phyloP scores from a whole-genome alignment of 169 alveolate species.

The Plasmodium knowlesi region DNA sequence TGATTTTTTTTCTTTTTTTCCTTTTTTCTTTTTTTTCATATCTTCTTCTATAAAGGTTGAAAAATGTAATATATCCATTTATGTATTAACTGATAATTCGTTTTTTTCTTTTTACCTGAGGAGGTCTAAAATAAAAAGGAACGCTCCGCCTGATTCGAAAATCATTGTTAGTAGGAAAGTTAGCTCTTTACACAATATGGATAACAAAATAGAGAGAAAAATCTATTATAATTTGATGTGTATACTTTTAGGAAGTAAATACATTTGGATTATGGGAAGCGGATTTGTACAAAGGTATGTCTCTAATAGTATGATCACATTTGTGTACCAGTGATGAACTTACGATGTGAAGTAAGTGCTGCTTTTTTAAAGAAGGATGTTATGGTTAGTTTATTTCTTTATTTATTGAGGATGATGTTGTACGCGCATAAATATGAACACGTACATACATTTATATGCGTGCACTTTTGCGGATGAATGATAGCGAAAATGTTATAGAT shows the following conservation, averaged over 20 bases:
- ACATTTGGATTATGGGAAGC: not conserved
- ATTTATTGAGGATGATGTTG: not conserved
- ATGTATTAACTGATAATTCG: not conserved
- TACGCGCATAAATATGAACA: not conserved
- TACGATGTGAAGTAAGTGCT: not conserved
- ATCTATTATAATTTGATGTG: not conserved
- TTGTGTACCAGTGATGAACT: not conserved
- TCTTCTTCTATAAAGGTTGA: not conserved
- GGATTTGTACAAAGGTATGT: not conserved
- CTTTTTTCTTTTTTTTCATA: not conserved
- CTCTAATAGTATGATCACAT: not conserved
- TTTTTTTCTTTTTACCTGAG: not conserved
- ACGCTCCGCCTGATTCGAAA: not conserved
- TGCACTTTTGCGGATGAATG: not conserved
- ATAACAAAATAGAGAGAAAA: not conserved
- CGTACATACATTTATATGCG: not conserved
- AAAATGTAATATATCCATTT: slow-evolving; percentile 1
- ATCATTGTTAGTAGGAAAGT: not conserved
- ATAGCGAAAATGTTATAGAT: not conserved
- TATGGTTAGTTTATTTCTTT: not conserved
- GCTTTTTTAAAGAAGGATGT: not conserved
- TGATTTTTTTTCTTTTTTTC: not conserved
- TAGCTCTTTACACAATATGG: not conserved
- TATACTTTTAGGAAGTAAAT: not conserved
- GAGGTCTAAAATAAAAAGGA: not conserved